Evolutionary conservation across 169 alveolate genomes (phyloP), one percentile per base, ranked within the genome.

Genomic region (Eimeria acervulina): DNA sequence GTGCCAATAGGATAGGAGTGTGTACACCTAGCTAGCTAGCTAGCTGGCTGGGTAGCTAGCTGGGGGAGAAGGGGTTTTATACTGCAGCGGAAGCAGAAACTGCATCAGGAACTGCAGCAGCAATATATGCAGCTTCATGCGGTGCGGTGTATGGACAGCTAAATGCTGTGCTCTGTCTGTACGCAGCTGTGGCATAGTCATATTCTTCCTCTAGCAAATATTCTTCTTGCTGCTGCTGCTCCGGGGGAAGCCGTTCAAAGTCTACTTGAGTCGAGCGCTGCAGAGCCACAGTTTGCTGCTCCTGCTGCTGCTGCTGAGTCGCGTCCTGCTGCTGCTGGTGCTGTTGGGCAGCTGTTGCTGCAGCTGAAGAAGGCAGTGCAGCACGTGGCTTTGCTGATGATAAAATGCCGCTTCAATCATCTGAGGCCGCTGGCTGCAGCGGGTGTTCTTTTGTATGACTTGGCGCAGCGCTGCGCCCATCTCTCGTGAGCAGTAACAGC

Each of bases 181-280:
- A 66, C 59, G 55, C 91, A 83, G 91, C 42, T 47, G 33, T 83
- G 91, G 91, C 91, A 83, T 17, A 12, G 47, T 19, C 91, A 83
- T 36, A 31, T 83, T 44, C 72, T 83, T 44, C 91, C 91, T n/a
- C 68, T 26, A 26, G 91, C 91, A n/a, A 52, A n/a, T 5, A 52
- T 3, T 15, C 72, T 51, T 17, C 59, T 52, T 66, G 59, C 91
- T 66, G 44, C 44, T 13, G 47, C 51, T 15, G 28, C 51, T 21
- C 2, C 63, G 61, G 33, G 72, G 51, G 44, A 44, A 70, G 51
- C 15, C 44, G 70, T 17, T 28, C 28, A 66, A 61, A 13, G 89
- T 51, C 59, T 59, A 21, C 28, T 21, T 59, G 19, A 59, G 6
- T 21, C 68, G 28, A n/a, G 44, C 12, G 81, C 81, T 70, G 44